Evolutionary conservation across 1,284 basidiomycete genomes (phyloP), one percentile per base, ranked within the genome.

Genomic region (Ustilago trichophora): DNA sequence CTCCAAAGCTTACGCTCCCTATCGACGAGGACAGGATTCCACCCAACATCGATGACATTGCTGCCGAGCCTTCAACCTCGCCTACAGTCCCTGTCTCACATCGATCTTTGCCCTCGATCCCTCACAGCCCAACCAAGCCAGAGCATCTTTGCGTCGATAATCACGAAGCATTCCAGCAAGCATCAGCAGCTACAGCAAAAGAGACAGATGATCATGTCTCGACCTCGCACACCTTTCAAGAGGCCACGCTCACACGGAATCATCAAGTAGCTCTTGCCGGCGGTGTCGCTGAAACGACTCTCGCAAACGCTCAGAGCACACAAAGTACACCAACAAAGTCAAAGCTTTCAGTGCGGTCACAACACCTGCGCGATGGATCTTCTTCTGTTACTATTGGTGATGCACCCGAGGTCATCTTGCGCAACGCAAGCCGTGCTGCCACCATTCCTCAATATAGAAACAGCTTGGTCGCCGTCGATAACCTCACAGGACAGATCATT

Each of bases 391-490:
- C 27, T 4, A 48, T 48, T 18, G 48, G 44, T 13, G 37, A 56
- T 35, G 18, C 22, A 18, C 60, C 53, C 7, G 38, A 50, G 19
- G 35, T 49, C 21, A 32, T 40, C 18, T 33, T 48, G 8, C 49
- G 49, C 27, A 27, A 38, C 18, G 22, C 48, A 18, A 22, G 15
- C 15, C 47, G 46, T 25, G 15, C 48, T 0, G 27, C 35, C 19
- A 19, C 34, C 8, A 42, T 34, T 26, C 32, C 51, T 21, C 44
- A 58, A n/a, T 73, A 70, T 25, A 52, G 72, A 11, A 67, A 74
- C 52, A 65, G 56, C 52, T 48, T 76, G 11, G 67, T 76, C 6
- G 73, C 73, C 10, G 57, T 76, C 29, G 75, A 76, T 44, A 69
- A 75, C 25, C 51, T 68, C 31, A 75, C 70, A 3, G 73, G 75